Evolutionary conservation across 1,139 yeast species (phyloP), one percentile per base, ranked within the genome.

Genomic region (Casaregolazyma suthepensis): DNA sequence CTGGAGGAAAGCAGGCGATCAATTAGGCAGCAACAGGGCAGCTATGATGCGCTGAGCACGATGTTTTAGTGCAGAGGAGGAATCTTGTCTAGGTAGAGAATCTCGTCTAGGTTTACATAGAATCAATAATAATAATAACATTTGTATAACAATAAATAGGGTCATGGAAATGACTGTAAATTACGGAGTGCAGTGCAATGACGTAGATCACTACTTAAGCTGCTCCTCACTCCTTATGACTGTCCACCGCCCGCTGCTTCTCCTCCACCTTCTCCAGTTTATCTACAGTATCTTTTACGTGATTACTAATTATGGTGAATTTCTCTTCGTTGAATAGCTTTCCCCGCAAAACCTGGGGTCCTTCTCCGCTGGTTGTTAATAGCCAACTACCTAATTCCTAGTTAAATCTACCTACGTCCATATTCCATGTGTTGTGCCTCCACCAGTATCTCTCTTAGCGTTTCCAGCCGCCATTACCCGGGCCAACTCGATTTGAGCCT

Each of bases 401-500:
- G 44, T 4, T 26, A 38, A 20, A 45, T 15, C 43, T 15, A 51
- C 56, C 40, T 49, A 52, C 59, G 69, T 71, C 72, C 73, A 70
- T 10, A 71, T 54, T 22, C 57, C 59, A 42, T 59, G 58, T 26
- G 62, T 52, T 23, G 46, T 31, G 10, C 19, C 52, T 23, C 50
- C 26, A 15, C 50, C 42, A 2, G 50, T 22, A 52, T 63, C 54
- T 50, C 63, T 64, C 15, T 61, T 59, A 23, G 60, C 63, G 45
- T 66, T 70, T 29, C 65, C 67, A 35, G 60, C 61, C 6, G 67
- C 76, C 78, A 89, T 79, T 19, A 80, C 75, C 42, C 76, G 75
- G 20, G 88, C 75, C 43, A 89, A 70, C 51, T 75, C 78, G 46
- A 81, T 71, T 66, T 90, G 96, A 40, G 84, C 75, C 31, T 67